Percentiles rank a stretch among this genome's conserved stretches.
Evolutionary conservation across 1,284 basidiomycete species (phyloP).

Genomic region (Laetiporus sulphureus): DNA sequence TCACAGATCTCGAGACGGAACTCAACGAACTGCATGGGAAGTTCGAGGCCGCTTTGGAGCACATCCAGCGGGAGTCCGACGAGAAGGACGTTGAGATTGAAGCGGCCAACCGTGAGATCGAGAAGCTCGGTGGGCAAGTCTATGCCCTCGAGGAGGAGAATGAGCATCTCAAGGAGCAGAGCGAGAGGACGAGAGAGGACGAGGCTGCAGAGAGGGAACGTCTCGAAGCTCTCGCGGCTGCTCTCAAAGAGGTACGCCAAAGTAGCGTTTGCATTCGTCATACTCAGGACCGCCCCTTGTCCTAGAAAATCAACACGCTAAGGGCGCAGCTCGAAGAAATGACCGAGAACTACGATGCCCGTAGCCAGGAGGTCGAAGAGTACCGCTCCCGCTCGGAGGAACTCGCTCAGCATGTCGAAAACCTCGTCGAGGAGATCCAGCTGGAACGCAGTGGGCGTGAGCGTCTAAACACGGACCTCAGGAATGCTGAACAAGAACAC

Average conservation of each 20-base stretch:
- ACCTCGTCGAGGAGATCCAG: conserved; percentile 61
- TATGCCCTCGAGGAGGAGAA: conserved; percentile 53
- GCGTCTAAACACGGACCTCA: conserved; percentile 47
- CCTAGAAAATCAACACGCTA: conserved; percentile 61
- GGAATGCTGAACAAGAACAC: conserved; percentile 49
- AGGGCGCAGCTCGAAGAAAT: conserved; percentile 61
- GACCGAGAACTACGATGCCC: conserved; percentile 53
- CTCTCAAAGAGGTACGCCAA: conserved; percentile 74
- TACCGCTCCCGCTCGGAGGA: conserved; percentile 68
- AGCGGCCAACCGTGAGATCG: conserved; percentile 65
- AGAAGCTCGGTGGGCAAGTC: conserved; percentile 62
- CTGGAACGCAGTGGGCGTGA: conserved; percentile 51
- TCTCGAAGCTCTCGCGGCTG: conserved; percentile 62
- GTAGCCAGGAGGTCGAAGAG: conserved; percentile 50
- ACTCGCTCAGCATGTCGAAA: conserved; percentile 68
- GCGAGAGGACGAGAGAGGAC: conserved; percentile 48
- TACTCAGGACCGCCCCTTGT: too few relatives aligned
- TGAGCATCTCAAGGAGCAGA: conserved; percentile 45
- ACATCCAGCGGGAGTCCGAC: conserved; percentile 67
- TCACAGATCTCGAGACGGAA: conserved; percentile 67
- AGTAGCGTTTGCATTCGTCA: too few relatives aligned
- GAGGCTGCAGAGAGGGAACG: conserved; percentile 67
- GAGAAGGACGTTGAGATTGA: conserved; percentile 66
- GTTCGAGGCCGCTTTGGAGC: conserved; percentile 64
- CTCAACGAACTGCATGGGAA: conserved; percentile 64